phyloP scores from a whole-genome alignment of 176 grass and related monocot genomes.

The Tuctoria greenei region DNA sequence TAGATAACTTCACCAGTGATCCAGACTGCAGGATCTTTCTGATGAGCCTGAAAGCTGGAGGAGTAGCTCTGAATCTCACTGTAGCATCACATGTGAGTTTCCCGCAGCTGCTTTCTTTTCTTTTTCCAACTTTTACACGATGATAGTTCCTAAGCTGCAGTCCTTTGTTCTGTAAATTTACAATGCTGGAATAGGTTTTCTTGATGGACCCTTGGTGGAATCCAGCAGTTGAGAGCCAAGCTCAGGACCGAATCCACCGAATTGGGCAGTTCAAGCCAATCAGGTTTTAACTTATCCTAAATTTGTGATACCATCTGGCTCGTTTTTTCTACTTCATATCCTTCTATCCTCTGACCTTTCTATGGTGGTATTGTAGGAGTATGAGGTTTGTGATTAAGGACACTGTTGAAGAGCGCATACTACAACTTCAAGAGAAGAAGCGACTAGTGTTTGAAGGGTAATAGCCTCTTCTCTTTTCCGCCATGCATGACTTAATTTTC shows the following conservation, averaged over 20 bases:
- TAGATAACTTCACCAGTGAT: slow-evolving; percentile 76
- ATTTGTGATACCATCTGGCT: not conserved
- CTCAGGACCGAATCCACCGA: slow-evolving; percentile 90
- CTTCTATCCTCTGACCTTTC: slow-evolving; percentile 1
- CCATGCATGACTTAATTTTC: not conserved
- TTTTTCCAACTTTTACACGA: not conserved
- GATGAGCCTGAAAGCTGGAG: slow-evolving; percentile 98
- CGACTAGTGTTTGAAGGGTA: slow-evolving; percentile 92
- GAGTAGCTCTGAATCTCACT: slow-evolving; percentile 91
- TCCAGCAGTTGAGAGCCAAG: slow-evolving; percentile 83
- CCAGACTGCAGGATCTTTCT: slow-evolving; percentile 79
- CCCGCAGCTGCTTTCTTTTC: not conserved
- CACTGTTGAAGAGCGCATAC: slow-evolving; percentile 77
- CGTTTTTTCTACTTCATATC: not conserved
- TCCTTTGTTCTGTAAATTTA: not conserved
- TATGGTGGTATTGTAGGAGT: slow-evolving; percentile 43
- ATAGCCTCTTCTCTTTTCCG: slow-evolving; percentile 12
- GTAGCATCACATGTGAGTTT: slow-evolving; percentile 85
- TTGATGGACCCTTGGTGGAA: slow-evolving; percentile 99
- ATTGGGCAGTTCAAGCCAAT: slow-evolving; percentile 99
- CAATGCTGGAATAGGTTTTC: slow-evolving; percentile 65
- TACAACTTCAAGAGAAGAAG: slow-evolving; percentile 89
- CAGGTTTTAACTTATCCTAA: slow-evolving; percentile 48
- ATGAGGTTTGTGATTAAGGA: slow-evolving; percentile 80
- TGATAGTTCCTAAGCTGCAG: not conserved